Evolutionary conservation across 495 filamentous ascomycete species (phyloP), one percentile per base, ranked within the genome.

Genomic region (Penicillium robsamsonii): DNA sequence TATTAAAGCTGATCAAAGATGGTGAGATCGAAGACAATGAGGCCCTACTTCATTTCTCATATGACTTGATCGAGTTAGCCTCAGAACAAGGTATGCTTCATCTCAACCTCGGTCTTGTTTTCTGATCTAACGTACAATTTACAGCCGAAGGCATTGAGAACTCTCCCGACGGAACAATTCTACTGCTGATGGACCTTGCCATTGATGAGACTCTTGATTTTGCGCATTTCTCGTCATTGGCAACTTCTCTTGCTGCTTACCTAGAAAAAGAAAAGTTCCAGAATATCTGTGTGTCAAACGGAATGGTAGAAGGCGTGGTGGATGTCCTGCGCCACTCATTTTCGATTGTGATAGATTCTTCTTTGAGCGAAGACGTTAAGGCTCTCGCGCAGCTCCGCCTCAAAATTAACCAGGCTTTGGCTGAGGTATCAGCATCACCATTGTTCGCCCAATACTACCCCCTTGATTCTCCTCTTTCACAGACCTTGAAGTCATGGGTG

Each of bases 341-440:
- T 22, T 57, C 64, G 2, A 61, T 74, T 25, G 56, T 65, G 27
- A 17, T 66, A 18, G 64, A 68, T 38, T 44, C 49, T n/a, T 64
- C 69, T 35, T 68, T 65, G 9, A 64, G 51, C 25, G 84, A 86
- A 13, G 77, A 82, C 9, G 68, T 72, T 17, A 72, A 81, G 47
- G 70, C 77, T 41, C 66, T 88, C 35, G 72, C 78, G 10, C 78
- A 83, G 50, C 66, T 84, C 29, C 79, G 81, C 27, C 68, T 74
- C 17, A 78, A 79, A 22, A 76, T 86, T 49, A 84, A 84, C 35
- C 73, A 80, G 41, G 70, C 79, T 8, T 66, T 89, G 15, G 82
- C 85, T 10, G 87, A 92, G 45, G 68, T 90, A 2, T 88, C 87
- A 1, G 78, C 79, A 3, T 72, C 81, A 0, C 70, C 81, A 4